Evolutionary conservation across 768 basidiomycete species (phyloP), one percentile per base, ranked within the genome.

Genomic region (Xerocomellus chrysenteron): DNA sequence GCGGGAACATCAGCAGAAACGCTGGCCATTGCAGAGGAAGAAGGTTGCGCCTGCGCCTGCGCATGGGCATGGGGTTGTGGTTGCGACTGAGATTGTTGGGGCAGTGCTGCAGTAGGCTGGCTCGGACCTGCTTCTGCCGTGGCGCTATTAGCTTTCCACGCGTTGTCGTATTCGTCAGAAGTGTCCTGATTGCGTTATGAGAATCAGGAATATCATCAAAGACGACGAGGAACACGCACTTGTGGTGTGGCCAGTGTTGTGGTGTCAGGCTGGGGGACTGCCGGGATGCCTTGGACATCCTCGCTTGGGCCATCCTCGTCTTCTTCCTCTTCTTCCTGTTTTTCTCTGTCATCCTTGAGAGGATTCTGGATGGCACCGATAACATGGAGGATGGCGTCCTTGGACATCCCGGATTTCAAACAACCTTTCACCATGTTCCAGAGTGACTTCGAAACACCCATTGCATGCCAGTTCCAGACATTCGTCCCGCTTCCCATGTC

Each of bases 381-480:
- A 47, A 92, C 67, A 52, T 80, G 75, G 32, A 88, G 63, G 40
- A 89, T 84, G 2, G 79, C 77, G 5, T 86, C 85, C 69, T 81
- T 87, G 61, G 77, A 69, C 66, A 90, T 65, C 3, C 88, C 87
- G 2, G 78, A 74, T 32, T 76, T 75, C 64, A 92, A 65, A 39
- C 77, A 80, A 0, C 82, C 85, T 43, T 79, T 75, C 5, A 88
- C 87, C 72, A 91, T 78, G 65, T 88, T 87, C 89, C 88, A 91
- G 47, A 92, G 71, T 21, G 82, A 76, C 52, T 77, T 76, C 6
- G 86, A 87, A 17, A 91, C 87, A 4, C 90, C 90, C 66, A 86
- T 75, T 1, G 85, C 83, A 54, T 83, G 82, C 89, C 89, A 92
- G 65, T 83, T 87, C 89, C 89, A 92, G 11, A 87, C 78, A 53